Evolutionary conservation across 1,284 basidiomycete species (phyloP), one percentile per base, ranked within the genome.

Genomic region (Ustilago nuda): DNA sequence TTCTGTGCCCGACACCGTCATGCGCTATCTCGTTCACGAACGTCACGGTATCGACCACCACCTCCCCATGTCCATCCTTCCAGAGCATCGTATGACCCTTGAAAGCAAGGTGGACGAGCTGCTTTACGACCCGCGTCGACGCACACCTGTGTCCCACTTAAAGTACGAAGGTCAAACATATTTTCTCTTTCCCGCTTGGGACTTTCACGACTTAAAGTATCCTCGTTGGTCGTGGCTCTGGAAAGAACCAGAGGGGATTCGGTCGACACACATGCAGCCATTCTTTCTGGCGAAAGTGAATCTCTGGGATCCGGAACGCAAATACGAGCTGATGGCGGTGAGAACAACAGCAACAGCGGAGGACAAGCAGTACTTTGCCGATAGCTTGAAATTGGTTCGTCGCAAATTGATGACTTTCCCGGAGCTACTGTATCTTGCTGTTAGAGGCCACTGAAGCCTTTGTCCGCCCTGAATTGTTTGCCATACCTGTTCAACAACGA

Each of bases 11-110:
- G 8, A 13, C 19, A 35, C 23, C 1, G 60, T 68, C 4, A 61
- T 68, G 55, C 23, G 15, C 1, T 37, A 50, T 17, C 32, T 68
- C 8, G 15, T 68, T 12, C 13, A 46, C 4, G 51, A 68, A 11
- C 54, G 35, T 8, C 55, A 61, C 17, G 48, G 55, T n/a, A 23
- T 67, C 13, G 8, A 39, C n/a, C 4, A 57, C 3, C 58, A 66
- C 30, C 23, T 53, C 0, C 32, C 43, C 1, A 1, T 45, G 1
- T 5, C 37, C 5, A 17, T 56, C 39, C 1, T 30, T 15, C 17
- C 15, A 30, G 19, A 56, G 7, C 13, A n/a, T 32, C 9, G 13
- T 12, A 4, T 8, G 3, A 50, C 27, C n/a, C 11, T 58, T 11
- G 11, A 36, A 12, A 27, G 19, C 8, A 61, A 61, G 23, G 23